Base-by-base conservation (phyloP, 371 early-diverging fungal species). In the Aphelidium insulamus region DNA sequence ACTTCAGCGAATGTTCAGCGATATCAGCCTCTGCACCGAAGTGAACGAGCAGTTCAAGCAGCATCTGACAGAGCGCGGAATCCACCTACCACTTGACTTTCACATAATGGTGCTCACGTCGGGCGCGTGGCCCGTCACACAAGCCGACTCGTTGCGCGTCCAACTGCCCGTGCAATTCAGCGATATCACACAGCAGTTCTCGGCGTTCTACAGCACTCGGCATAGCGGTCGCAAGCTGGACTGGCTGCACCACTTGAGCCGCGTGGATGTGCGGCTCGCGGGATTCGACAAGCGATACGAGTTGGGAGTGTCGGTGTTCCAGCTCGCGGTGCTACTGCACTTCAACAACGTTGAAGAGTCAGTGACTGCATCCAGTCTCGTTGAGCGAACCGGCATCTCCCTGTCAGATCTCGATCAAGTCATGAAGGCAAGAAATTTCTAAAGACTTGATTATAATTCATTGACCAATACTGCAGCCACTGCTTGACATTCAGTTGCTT, bases 51-150 rank as follows among this genome's bases (percentile, higher is more conserved):
- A 54, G 6, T 86, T 80, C 42, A 53, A 57, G 38, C 61, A 61
- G 38, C 26, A 11, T 40, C 32, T 11, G 21, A 14, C 15, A 27
- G 4, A 30, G 19, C 5, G 14, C 16, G 8, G 18, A 9, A 19
- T 30, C n/a, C 34, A 14, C 11, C 20, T 27, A 21, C 17, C 40
- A 72, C 76, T 72, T 18, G 81, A 74, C 32, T 75, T 77, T 43
- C 57, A 69, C 29, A 64, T 75, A 11, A 45, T 74, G 24, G 74
- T 87, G 0, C 49, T 87, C 21, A 85, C 85, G 19, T 69, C 78
- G 3, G 88, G 88, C 28, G 75, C 85, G 2, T 87, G 88, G 88
- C 88, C 88, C 5, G 44, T 84, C 21, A 60, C 68, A 20, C 63
- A 65, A 31, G 51, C 59, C 10, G 57, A 57, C 7, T 49, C 59